A percentile compares a stretch with the other conserved stretches of the same genome.
Conservation (phyloP, 2,329 filamentous ascomycete species). For the Seiridium cupressi region DNA sequence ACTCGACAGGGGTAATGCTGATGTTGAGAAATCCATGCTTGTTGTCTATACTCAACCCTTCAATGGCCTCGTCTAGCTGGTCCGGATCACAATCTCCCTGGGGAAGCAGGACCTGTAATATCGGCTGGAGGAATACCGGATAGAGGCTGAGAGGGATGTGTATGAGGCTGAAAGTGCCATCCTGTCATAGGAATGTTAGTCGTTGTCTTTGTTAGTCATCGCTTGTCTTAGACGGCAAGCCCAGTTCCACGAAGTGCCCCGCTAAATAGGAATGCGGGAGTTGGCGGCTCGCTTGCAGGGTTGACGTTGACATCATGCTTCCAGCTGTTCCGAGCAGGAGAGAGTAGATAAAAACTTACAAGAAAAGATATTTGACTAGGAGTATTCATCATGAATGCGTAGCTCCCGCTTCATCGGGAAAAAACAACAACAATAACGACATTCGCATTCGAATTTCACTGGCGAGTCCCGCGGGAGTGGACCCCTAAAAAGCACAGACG, state of each 20-base stretch:
- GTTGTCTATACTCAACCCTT: constrained; percentile 48
- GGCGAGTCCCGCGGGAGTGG: constrained; percentile 13
- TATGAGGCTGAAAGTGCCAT: constrained; percentile 82
- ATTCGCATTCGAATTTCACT: too few relatives aligned
- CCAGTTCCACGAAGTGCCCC: not conserved
- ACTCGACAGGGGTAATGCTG: constrained; percentile 88
- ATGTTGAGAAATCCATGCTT: constrained; percentile 88
- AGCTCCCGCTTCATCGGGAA: constrained; percentile 8
- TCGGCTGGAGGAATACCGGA: constrained; percentile 76
- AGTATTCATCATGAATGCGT: constrained; percentile 26
- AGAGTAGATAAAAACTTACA: constrained; percentile 19
- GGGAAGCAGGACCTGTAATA: constrained; percentile 81
- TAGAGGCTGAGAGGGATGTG: constrained; percentile 84
- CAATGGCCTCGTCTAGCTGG: constrained; percentile 31
- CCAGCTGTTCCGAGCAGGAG: not conserved
- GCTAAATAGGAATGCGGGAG: constrained; percentile 1
- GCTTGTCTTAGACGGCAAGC: not conserved
- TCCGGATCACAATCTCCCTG: constrained; percentile 38
- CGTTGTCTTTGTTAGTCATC: constrained; percentile 15
- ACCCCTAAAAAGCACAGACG: constrained; percentile 24
- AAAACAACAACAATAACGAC: not conserved
- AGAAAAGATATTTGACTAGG: constrained; percentile 30
- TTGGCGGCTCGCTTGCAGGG: not conserved
- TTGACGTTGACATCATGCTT: not conserved
- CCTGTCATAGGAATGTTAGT: constrained; percentile 48